Conservation (phyloP, 2,329 filamentous ascomycete species). For the Xylaria sp. region DNA sequence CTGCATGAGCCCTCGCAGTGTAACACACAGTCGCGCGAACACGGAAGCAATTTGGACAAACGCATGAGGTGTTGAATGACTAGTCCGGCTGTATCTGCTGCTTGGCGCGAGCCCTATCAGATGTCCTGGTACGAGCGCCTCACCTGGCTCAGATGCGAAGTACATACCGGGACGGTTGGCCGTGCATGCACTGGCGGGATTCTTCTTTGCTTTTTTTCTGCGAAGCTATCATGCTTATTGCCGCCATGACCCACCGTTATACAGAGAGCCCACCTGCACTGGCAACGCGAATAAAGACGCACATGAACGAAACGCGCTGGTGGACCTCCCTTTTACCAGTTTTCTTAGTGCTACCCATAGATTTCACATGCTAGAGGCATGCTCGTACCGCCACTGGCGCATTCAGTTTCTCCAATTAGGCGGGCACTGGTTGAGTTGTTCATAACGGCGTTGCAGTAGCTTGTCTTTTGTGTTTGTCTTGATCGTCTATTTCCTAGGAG, state of each 20-base stretch:
- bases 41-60: background rate
- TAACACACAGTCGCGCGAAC: background rate
- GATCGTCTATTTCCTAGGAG: constrained; percentile 46
- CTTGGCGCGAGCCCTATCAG: constrained; percentile 21
- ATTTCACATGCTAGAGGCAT: constrained; percentile 16
- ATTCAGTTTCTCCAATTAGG: constrained; percentile 17
- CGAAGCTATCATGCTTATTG: constrained; percentile 9
- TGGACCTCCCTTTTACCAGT: constrained; percentile 7
- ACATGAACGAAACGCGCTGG: constrained; percentile 12
- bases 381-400: background rate
- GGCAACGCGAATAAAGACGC: constrained; percentile 8
- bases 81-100: constrained; percentile 17
- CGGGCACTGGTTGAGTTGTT: constrained; percentile 6
- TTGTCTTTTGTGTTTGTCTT: constrained; percentile 13
- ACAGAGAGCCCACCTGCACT: constrained; percentile 6
- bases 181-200: constrained; percentile 19
- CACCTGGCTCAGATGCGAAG: constrained; percentile 23
- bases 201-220: constrained; percentile 12
- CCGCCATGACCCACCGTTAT: constrained; percentile 10
- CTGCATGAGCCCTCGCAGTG: constrained; percentile 4
- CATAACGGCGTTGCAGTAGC: constrained; percentile 18
- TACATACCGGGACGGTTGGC: constrained; percentile 22
- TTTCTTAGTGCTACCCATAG: constrained; percentile 1
- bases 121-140: constrained; percentile 12
- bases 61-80: constrained; percentile 2